These are phyloP conservation scores for Mucor velutinosus DNA, from an alignment of 371 early-diverging fungal species.

Conservation along the genomic window DNA sequence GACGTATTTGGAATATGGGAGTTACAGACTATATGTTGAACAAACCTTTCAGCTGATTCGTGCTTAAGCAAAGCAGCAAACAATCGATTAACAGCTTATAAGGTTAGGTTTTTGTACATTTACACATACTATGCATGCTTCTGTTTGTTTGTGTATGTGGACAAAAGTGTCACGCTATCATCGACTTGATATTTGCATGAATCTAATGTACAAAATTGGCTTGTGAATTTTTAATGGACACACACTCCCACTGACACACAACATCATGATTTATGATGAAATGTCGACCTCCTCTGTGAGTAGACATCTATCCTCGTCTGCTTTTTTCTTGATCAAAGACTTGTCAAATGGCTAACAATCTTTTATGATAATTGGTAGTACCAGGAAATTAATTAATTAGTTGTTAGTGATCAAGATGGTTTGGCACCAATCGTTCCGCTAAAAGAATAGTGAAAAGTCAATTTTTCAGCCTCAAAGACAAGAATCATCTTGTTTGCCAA, in stretches of 20 bases:
- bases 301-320: too few relatives aligned
- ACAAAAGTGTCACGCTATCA: not conserved
- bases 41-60: not conserved
- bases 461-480: not conserved
- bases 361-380: too few relatives aligned
- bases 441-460: not conserved
- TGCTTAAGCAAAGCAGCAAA: not conserved
- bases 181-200: not conserved
- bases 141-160: not conserved
- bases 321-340: too few relatives aligned
- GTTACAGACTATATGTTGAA: not conserved
- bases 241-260: too few relatives aligned
- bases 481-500: not conserved
- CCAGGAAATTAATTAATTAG: not conserved
- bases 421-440: not conserved
- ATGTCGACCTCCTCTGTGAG: too few relatives aligned
- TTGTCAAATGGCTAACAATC: too few relatives aligned
- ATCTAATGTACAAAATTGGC: not conserved
- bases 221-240: not conserved
- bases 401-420: not conserved
- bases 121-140: not conserved
- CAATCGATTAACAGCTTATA: not conserved
- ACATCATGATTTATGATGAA: too few relatives aligned
- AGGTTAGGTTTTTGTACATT: not conserved
- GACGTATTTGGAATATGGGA: conserved; percentile 1